A percentile compares a stretch with the other conserved stretches of the same genome.
These are phyloP conservation scores for Colletotrichum sp. DNA, from an alignment of 2,329 filamentous ascomycete genomes.

Conservation along the genomic window DNA sequence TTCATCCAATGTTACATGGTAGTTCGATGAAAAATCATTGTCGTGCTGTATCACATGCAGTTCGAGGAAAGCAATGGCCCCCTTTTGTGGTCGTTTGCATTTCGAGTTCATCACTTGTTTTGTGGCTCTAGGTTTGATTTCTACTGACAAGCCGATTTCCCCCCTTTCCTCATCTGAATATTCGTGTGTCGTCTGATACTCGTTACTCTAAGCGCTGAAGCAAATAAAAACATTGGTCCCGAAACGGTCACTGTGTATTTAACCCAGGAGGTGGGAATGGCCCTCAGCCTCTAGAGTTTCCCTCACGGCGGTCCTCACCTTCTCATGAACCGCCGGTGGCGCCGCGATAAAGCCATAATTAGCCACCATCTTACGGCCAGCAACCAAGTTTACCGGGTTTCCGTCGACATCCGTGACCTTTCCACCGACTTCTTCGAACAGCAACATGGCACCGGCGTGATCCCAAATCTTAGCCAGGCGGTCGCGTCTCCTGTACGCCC, in stretches of 20 bases:
- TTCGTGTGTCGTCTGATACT: not conserved
- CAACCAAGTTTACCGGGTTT: constrained; percentile 50
- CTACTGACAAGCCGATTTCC: not conserved
- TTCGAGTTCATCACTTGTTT: not conserved
- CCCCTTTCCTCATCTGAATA: not conserved
- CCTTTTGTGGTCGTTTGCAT: not conserved
- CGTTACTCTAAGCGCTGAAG: not conserved
- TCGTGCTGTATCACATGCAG: too few relatives aligned
- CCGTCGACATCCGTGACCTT: constrained; percentile 59
- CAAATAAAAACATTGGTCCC: not conserved
- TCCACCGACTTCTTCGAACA: constrained; percentile 62
- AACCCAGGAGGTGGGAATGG: constrained; percentile 31
- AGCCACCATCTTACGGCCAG: constrained; percentile 49
- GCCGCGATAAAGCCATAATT: constrained; percentile 64
- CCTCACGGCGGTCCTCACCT: constrained; percentile 43
- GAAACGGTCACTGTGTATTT: not conserved
- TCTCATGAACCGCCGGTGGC: constrained; percentile 44
- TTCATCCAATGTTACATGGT: too few relatives aligned
- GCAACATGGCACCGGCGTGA: constrained; percentile 62
- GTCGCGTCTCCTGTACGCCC: constrained; percentile 56
- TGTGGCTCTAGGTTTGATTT: not conserved
- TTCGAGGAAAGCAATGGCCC: not conserved
- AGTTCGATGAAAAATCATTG: too few relatives aligned
- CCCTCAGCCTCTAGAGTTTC: constrained; percentile 36
- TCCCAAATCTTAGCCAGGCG: constrained; percentile 63